Base-by-base conservation (phyloP, 345 rosid genomes). In the Carallia pectinifolia region DNA sequence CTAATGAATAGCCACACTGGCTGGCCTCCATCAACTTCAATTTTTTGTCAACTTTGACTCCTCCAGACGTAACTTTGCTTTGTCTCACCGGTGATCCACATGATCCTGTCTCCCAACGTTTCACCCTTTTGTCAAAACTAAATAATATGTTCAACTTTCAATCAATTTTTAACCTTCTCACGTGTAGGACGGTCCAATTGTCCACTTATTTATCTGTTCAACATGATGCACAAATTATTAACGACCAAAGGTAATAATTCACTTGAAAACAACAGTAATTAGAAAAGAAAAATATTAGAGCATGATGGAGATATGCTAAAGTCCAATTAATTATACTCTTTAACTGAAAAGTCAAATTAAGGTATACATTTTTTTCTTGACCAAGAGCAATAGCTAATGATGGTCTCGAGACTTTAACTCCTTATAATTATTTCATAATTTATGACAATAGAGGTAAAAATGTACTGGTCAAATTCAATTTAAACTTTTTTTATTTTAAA, bases 301-400 rank as follows among this genome's bases (percentile, higher is more conserved):
- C 29, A 38, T 48, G 50, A 48, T n/a, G 9, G 23, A 6, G 50
- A 29, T 7, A 48, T 48, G 60, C 53, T 36, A 12, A 44, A 53
- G 53, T 66, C 17, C 19, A 53, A 36, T 40, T 18, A 52, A 59
- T 44, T 40, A 66, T 50, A 18, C 44, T 34, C 34, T 8, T 50
- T 39, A 53, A 53, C 59, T 53, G 69, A 58, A 39, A 66, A 66
- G 48, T 58, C 38, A 38, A 67, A 62, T n/a, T 37, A 13, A 31
- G 29, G 16, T 31, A 13, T 39, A 38, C 15, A 34, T 55, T 27
- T 16, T 54, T 13, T 8, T 34, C 58, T 64, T 64, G 47, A 55
- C 67, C 29, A 27, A 15, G 31, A 17, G 8, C 8, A 10, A 54
- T 59, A 37, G 40, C 7, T 39, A 7, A 40, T 38, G 62, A 64